Evolutionary conservation across 2,329 filamentous ascomycete genomes (phyloP), one percentile per base, ranked within the genome.

Genomic region (Calonectria leucothoes): DNA sequence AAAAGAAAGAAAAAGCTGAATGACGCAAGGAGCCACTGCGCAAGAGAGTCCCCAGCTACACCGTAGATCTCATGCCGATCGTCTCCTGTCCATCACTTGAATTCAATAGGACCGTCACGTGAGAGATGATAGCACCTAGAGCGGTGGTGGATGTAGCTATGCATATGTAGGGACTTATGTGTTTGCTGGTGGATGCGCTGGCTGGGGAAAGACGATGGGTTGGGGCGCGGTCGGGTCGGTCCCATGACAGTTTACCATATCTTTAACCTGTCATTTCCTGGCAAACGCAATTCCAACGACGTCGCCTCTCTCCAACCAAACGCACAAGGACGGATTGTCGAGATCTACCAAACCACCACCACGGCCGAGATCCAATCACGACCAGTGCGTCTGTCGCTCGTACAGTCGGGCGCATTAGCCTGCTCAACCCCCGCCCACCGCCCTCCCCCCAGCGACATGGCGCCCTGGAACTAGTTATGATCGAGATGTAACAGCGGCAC

Each of bases 401-500:
- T 37, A 17, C 57, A 45, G 33, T 15, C 35, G 5, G 33, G 39
- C 33, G 37, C 27, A 45, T 49, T 57, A 61, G 45, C 25, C 51
- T 42, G 6, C 37, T 59, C 42, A 51, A 51, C 52, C 52, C 45
- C 57, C 23, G 20, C 59, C 10, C 42, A 27, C 7, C 68, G 39
- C 61, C 51, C 55, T 61, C 55, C 7, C 59, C 49, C 25, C 67
- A 52, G 48, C 70, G 48, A 37, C 61, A 48, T 69, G 67, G 70
- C 66, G 61, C 69, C 49, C 75, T 61, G 49, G 57, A 42, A 39
- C 65, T 71, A 73, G 25, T 61, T 69, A 74, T 73, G 69, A 79
- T 80, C 82, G 88, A 86, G 82, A 88, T 88, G 87, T 87, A 82
- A 87, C 84, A 82, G 80, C 77, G 76, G 72, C 80, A 61, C 74